A percentile compares a stretch with the other conserved stretches of the same genome.
Evolutionary conservation across 306 rosid species (phyloP).

Genomic region (Trifolium pratense): DNA sequence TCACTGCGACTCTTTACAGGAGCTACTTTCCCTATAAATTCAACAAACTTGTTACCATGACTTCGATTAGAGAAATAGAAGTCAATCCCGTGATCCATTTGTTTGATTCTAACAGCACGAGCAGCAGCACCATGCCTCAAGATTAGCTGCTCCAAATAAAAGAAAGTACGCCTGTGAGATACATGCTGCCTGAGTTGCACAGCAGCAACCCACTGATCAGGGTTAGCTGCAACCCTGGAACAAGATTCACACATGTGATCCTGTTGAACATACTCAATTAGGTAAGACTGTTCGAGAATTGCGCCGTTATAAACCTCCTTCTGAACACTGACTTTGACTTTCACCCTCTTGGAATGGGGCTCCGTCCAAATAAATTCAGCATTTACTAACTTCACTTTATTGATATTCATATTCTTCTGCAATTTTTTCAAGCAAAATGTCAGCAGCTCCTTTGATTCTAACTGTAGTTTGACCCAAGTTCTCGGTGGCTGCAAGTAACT

Average conservation of each 20-base stretch:
- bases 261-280: slow-evolving; percentile 27
- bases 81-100: slow-evolving; percentile 30
- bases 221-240: slow-evolving; percentile 16
- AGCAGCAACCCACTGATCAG: slow-evolving; percentile 36
- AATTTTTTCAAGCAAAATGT: slow-evolving; percentile 21
- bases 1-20: slow-evolving; percentile 17
- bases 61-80: slow-evolving; percentile 22
- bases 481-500: slow-evolving; percentile 23
- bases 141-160: slow-evolving; percentile 24
- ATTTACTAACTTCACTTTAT: not conserved
- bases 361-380: slow-evolving; percentile 25
- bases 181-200: slow-evolving; percentile 32
- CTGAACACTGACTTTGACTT: slow-evolving; percentile 18
- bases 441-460: slow-evolving; percentile 23
- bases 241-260: slow-evolving; percentile 34
- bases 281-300: slow-evolving; percentile 26
- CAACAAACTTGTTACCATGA: slow-evolving; percentile 19
- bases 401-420: slow-evolving; percentile 25
- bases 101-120: slow-evolving; percentile 11
- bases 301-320: slow-evolving; percentile 19
- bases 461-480: slow-evolving; percentile 21
- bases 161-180: slow-evolving; percentile 25
- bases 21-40: slow-evolving; percentile 28
- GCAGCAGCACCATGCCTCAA: slow-evolving; percentile 27
- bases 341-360: slow-evolving; percentile 30